Base-by-base conservation (phyloP, 2,329 filamentous ascomycete genomes). In the Microsporum canis region DNA sequence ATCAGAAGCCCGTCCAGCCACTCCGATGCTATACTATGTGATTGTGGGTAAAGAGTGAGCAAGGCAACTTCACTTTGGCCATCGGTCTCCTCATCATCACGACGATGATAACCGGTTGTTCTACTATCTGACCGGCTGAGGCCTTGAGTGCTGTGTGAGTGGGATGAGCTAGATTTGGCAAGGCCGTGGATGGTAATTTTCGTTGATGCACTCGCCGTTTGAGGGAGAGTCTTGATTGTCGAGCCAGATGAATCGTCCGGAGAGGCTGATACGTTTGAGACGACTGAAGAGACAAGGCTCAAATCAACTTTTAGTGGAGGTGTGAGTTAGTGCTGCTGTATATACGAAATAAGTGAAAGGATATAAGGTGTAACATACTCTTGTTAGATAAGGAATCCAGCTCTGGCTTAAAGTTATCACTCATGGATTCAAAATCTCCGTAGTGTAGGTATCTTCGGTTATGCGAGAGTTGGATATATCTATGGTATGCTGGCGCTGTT, bases 1-100 rank as follows among this genome's bases (percentile, higher is more conserved):
- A 99, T 95, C 61, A 97, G 80, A 65, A 99, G 77, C 0, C 94
- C 94, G 72, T 99, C 94, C 3, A 99, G 81, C 94, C 94, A 99
- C 75, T 99, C 94, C 0, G 91, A 95, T 7, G 94, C 94, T 56
- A 94, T 78, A 65, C 85, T 89, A 71, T 94, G 88, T 62, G 85
- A 88, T 62, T 85, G 78, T 4, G 92, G 91, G 72, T 90, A 86
- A 59, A 99, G 80, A n/a, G 87, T 89, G 60, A 99, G 79, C 27
- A 97, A 82, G 0, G 88, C 81, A 58, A 84, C 79, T 72, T 97
- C 94, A 66, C 82, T 82, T 38, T 74, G 70, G 17, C 60, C 65
- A 69, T 72, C 23, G 6, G n/a, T 43, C 31, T 55, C 38, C 5
- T 59, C 43, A 12, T 36, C 29, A 5, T 23, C 17, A 23, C 17